These are phyloP conservation scores for Sesbania bispinosa DNA, from an alignment of 306 rosid species.

Conservation along the genomic window DNA sequence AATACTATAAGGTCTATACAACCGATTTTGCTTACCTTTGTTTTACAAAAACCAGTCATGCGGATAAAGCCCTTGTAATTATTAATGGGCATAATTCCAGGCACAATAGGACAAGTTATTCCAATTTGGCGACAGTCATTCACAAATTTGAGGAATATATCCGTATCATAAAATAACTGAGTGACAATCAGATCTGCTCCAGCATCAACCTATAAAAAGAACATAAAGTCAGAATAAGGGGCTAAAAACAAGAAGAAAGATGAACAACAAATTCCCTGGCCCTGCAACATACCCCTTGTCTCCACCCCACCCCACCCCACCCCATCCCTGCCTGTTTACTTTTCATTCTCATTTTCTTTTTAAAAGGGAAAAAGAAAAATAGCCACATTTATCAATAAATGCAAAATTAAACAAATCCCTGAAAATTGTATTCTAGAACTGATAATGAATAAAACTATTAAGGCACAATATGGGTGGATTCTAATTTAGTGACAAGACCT, in stretches of 20 bases:
- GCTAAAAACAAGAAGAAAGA: neutral
- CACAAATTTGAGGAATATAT: slow-evolving; percentile 87
- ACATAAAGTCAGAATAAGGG: slow-evolving; percentile 16
- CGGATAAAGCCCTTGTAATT: slow-evolving; percentile 93
- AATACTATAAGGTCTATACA: neutral
- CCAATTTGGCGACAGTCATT: slow-evolving; percentile 97
- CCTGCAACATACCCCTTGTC: neutral
- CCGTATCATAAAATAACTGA: slow-evolving; percentile 88
- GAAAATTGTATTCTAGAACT: neutral
- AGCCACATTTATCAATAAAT: neutral
- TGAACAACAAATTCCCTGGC: neutral
- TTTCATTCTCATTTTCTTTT: neutral
- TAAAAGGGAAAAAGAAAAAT: neutral
- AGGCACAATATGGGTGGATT: slow-evolving; percentile 1
- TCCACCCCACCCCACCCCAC: neutral
- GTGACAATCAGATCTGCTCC: slow-evolving; percentile 93
- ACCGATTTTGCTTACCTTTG: slow-evolving; percentile 54
- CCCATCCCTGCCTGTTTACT: neutral
- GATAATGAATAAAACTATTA: neutral
- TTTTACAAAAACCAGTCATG: slow-evolving; percentile 97
- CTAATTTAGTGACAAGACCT: slow-evolving; percentile 41
- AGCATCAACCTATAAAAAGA: slow-evolving; percentile 62
- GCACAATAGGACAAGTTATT: slow-evolving; percentile 89
- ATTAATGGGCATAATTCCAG: slow-evolving; percentile 97
- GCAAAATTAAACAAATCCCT: neutral